Conservation (phyloP, 2,329 filamentous ascomycete species). For the Trichoderma aggressivum region DNA sequence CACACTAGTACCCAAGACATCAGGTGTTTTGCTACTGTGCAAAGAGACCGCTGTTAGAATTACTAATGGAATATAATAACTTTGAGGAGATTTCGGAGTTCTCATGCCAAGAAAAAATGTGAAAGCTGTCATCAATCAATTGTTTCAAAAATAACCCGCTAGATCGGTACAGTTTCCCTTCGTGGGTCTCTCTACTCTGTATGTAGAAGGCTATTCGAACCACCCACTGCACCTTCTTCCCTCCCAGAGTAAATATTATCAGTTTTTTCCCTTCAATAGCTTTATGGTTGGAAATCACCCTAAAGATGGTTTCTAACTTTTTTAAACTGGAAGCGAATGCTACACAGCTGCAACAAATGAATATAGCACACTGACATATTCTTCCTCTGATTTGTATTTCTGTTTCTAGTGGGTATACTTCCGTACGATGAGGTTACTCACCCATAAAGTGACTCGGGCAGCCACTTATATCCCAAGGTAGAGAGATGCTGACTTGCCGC, state of each 20-base stretch:
- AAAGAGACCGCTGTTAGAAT: not conserved
- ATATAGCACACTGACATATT: too few species aligned
- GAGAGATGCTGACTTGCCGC: not conserved
- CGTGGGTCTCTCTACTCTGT: not conserved
- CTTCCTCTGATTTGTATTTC: too few species aligned
- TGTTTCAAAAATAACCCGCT: not conserved
- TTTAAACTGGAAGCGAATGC: too few species aligned
- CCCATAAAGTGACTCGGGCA: not conserved
- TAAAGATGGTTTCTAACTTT: too few species aligned
- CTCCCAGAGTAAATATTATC: too few species aligned
- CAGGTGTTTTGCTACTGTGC: not conserved
- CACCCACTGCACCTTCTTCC: too few species aligned
- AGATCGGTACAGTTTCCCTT: not conserved
- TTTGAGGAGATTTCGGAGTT: not conserved
- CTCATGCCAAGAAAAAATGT: not conserved
- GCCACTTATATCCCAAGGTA: not conserved
- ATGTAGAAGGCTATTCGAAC: not conserved
- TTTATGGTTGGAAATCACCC: too few species aligned
- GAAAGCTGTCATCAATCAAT: not conserved
- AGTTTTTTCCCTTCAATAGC: too few species aligned
- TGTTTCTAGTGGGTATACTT: not conserved
- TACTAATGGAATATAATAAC: not conserved
- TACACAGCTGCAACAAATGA: too few species aligned
- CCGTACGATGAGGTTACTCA: not conserved
- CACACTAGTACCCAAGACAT: not conserved